Evolutionary conservation across 345 rosid genomes (phyloP).

Genomic region (Linum trigynum): DNA sequence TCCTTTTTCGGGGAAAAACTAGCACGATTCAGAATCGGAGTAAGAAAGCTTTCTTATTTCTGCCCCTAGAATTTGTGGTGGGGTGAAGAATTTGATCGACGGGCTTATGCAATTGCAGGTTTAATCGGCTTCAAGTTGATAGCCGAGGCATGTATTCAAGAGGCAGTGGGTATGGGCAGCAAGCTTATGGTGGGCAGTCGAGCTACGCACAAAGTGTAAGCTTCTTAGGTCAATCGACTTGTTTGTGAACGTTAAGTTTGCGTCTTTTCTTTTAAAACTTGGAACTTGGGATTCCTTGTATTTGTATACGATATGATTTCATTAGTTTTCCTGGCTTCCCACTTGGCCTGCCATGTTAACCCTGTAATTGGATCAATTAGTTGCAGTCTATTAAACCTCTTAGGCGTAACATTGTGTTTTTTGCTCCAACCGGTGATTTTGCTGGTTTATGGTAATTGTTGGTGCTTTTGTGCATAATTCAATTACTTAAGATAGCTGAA

Average conservation of each 20-base stretch:
- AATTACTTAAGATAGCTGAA: too few relatives aligned
- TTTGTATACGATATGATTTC: too few relatives aligned
- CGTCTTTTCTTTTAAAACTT: too few relatives aligned
- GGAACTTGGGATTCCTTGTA: too few relatives aligned
- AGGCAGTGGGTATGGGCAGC: slow-evolving; percentile 77
- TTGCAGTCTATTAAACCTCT: background rate
- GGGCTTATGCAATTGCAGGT: slow-evolving; percentile 5
- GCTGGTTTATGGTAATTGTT: background rate
- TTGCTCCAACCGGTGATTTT: background rate
- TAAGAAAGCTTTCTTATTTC: too few relatives aligned
- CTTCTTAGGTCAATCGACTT: background rate
- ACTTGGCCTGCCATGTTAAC: too few relatives aligned
- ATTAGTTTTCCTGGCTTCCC: too few relatives aligned
- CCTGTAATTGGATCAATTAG: too few relatives aligned
- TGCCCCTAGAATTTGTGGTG: too few relatives aligned
- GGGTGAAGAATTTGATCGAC: background rate
- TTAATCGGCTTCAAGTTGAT: background rate
- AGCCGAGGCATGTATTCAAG: slow-evolving; percentile 54
- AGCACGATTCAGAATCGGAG: too few relatives aligned
- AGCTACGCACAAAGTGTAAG: slow-evolving; percentile 82
- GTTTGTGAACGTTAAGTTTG: background rate
- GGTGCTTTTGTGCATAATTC: too few relatives aligned
- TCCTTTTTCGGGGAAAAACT: too few relatives aligned
- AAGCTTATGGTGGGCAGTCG: slow-evolving; percentile 58
- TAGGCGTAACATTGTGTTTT: background rate